Base-by-base conservation (phyloP, 73 alveolate genomes). In the Uronychia setigera region DNA sequence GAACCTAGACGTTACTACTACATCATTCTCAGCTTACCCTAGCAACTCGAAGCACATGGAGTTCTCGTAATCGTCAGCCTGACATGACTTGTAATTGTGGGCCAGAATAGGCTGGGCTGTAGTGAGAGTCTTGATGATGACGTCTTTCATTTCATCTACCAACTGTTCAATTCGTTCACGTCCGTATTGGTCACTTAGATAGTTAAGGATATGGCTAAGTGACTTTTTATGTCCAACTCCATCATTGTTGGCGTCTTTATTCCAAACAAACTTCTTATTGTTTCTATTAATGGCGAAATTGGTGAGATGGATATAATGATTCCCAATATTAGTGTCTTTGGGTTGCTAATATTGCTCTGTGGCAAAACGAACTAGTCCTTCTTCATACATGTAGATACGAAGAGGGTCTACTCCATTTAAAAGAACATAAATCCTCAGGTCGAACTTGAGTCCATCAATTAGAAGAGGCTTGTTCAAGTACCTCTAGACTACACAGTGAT, bases 341-440 rank as follows among this genome's bases (percentile, higher is more conserved):
- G 86, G 86, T 35, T 88, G 82, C 77, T 89, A 74, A 81, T 92
- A 92, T 74, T 88, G 81, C 59, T 88, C 95, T 0, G 97, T 92
- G 1, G 95, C 94, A 81, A 92, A 92, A 67, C 97, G 88, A 25
- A 89, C 97, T 77, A 92, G 79, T 57, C 97, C 97, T 82, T 92
- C 92, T 78, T 88, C 82, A 80, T 87, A 89, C 85, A 92, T 34
- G 85, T 88, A 92, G 33, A 84, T 86, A 88, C 80, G 84, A 58
- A 92, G 76, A 78, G 97, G 97, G n/a, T 91, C 79, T 76, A 83
- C 82, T 67, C 92, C 83, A 0, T 88, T 82, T 57, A 92, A 86
- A 78, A 92, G 78, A 32, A 83, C 92, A 84, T 92, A 92, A 59
- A 92, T 80, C 85, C 97, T 88, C 79, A 92, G 86, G 85, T 92